phyloP scores from a whole-genome alignment of 805 yeast genomes.

The Tetrapisispora arboricola region DNA sequence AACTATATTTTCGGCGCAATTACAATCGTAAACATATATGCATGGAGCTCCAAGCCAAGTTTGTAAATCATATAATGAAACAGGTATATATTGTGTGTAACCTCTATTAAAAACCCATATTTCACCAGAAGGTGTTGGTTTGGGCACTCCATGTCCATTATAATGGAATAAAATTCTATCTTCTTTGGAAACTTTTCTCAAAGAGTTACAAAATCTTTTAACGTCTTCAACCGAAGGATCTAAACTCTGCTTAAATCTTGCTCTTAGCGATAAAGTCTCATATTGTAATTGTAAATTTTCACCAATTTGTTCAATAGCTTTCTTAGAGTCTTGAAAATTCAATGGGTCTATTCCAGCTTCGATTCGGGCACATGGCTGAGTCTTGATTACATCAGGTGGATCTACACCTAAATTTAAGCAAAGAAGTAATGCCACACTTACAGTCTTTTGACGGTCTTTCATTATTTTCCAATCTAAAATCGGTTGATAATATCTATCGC shows the following conservation, averaged over 20 bases:
- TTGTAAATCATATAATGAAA: slow-evolving; percentile 87
- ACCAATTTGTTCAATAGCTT: slow-evolving; percentile 86
- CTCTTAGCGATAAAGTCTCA: slow-evolving; percentile 76
- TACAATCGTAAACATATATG: slow-evolving; percentile 88
- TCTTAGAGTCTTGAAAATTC: slow-evolving; percentile 69
- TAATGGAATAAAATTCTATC: slow-evolving; percentile 90
- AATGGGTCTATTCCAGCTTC: slow-evolving; percentile 95
- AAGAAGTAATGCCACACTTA: slow-evolving; percentile 82
- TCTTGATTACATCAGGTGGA: slow-evolving; percentile 90
- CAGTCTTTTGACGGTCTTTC: slow-evolving; percentile 84
- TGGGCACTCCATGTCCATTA: slow-evolving; percentile 98
- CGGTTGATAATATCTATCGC: slow-evolving; percentile 48
- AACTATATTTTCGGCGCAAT: slow-evolving; percentile 87
- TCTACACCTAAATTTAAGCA: slow-evolving; percentile 92
- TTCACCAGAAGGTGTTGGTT: slow-evolving; percentile 92
- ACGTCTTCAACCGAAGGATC: slow-evolving; percentile 96
- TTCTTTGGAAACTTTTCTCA: slow-evolving; percentile 84
- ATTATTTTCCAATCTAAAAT: slow-evolving; percentile 85
- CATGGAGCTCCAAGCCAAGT: slow-evolving; percentile 98
- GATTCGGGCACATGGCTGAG: slow-evolving; percentile 82
- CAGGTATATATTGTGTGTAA: slow-evolving; percentile 95
- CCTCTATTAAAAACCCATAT: slow-evolving; percentile 98
- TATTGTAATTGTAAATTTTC: slow-evolving; percentile 80
- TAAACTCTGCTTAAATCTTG: slow-evolving; percentile 79
- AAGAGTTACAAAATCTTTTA: slow-evolving; percentile 78